Percentiles rank a stretch among this genome's conserved stretches.
Evolutionary conservation across 2,329 filamentous ascomycete species (phyloP).

Genomic region (Epichloe hybrida): DNA sequence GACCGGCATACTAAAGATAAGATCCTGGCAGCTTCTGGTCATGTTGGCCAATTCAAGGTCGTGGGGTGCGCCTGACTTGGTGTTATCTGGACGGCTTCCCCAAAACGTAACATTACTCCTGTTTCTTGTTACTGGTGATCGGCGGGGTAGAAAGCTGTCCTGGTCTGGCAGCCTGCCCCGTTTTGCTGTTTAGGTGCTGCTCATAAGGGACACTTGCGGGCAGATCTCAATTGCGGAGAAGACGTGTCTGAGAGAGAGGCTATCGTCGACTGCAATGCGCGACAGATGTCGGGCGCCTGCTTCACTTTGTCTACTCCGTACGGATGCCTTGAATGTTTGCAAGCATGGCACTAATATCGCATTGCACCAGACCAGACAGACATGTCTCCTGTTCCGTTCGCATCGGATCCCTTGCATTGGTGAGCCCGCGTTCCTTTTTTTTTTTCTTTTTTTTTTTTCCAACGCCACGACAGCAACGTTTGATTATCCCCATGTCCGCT

Average conservation of each 20-base stretch:
- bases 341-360: too few species aligned
- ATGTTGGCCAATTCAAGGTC: background rate
- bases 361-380: too few species aligned
- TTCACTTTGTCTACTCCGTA: background rate
- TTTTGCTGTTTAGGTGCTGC: too few species aligned
- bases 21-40: background rate
- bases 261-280: background rate
- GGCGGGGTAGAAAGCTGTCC: background rate
- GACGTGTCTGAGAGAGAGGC: background rate
- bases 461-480: too few species aligned
- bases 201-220: background rate
- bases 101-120: background rate
- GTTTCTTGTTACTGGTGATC: background rate
- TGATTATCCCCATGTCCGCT: too few species aligned
- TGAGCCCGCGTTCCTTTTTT: too few species aligned
- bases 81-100: background rate
- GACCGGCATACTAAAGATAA: background rate
- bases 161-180: background rate
- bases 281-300: background rate
- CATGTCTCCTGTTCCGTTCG: too few species aligned
- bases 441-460: too few species aligned
- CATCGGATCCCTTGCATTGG: too few species aligned
- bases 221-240: conserved; percentile 5
- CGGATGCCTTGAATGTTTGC: too few species aligned
- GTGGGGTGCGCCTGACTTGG: background rate